Evolutionary conservation across 129 eudicot species (phyloP).

Genomic region (Ambrosia artemisiifolia): DNA sequence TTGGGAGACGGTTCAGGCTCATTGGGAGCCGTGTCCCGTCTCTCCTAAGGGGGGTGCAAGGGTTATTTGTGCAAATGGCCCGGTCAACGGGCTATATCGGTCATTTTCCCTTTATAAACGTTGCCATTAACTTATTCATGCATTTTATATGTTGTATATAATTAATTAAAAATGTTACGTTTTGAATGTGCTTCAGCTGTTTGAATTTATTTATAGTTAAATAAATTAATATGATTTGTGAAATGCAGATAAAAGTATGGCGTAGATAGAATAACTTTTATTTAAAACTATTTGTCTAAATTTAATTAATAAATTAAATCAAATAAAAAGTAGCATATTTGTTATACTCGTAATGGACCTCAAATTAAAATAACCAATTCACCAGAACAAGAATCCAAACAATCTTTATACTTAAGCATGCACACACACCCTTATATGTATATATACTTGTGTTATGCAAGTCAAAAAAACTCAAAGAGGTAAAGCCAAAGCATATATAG

Average conservation of each 20-base stretch:
- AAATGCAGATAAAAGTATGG: background rate
- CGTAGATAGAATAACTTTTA: background rate
- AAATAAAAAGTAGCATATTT: background rate
- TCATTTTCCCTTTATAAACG: no score
- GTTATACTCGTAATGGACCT: background rate
- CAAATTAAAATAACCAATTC: background rate
- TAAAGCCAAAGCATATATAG: constrained; percentile 17
- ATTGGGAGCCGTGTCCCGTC: no score
- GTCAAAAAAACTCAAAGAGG: constrained; percentile 29
- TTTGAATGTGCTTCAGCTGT: no score
- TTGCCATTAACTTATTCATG: no score
- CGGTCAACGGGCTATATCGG: no score
- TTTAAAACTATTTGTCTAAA: background rate
- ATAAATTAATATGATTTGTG: background rate
- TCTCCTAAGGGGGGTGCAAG: no score
- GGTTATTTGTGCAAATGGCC: no score
- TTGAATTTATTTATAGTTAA: background rate
- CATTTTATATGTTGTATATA: background rate
- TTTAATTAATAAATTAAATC: background rate
- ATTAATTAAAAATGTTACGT: background rate
- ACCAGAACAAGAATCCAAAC: constrained; percentile 4
- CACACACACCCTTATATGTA: constrained; percentile 27
- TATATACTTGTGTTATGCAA: constrained; percentile 31
- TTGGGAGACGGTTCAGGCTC: no score
- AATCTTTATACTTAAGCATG: constrained; percentile 9